A percentile compares a stretch with the other conserved stretches of the same genome.
phyloP scores from a whole-genome alignment of 805 yeast genomes.

The Wickerhamiella domercqiae region DNA sequence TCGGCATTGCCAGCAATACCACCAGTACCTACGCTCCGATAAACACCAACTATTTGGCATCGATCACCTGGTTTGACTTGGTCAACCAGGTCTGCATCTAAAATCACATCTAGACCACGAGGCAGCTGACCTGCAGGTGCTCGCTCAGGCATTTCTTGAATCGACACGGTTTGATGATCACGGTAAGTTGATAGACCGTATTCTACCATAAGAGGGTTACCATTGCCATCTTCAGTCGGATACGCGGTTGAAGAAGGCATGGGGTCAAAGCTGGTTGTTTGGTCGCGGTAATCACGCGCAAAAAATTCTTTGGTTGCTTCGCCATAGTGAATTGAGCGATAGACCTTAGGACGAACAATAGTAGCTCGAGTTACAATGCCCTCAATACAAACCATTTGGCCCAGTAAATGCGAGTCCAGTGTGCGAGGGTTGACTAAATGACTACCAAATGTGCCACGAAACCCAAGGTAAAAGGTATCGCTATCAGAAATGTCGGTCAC shows the following conservation, averaged over 20 bases:
- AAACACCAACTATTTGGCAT: constrained; percentile 85
- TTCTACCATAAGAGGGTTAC: constrained; percentile 76
- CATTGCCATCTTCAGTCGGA: constrained; percentile 87
- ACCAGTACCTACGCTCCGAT: constrained; percentile 75
- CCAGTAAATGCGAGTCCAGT: constrained; percentile 57
- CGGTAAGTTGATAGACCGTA: constrained; percentile 84
- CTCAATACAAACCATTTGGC: constrained; percentile 74
- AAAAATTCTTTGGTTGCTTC: constrained; percentile 72
- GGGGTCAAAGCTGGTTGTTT: constrained; percentile 79
- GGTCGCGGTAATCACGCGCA: constrained; percentile 84
- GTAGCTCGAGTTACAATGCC: constrained; percentile 94
- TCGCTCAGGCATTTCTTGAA: constrained; percentile 94
- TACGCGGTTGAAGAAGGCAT: constrained; percentile 70
- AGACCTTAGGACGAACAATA: constrained; percentile 78
- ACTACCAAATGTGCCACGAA: constrained; percentile 83
- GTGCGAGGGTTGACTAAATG: constrained; percentile 81
- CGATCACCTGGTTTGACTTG: constrained; percentile 90
- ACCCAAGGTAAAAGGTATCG: constrained; percentile 57
- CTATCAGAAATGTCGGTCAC: constrained; percentile 40
- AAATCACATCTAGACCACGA: constrained; percentile 75
- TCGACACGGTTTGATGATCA: constrained; percentile 84
- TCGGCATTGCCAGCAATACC: constrained; percentile 22
- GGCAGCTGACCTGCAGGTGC: constrained; percentile 98
- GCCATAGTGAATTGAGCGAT: constrained; percentile 85
- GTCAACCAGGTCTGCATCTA: constrained; percentile 92